A percentile compares a stretch with the other conserved stretches of the same genome.
These are phyloP conservation scores for Fulvia fulva DNA, from an alignment of 2,329 filamentous ascomycete genomes.

Conservation along the genomic window DNA sequence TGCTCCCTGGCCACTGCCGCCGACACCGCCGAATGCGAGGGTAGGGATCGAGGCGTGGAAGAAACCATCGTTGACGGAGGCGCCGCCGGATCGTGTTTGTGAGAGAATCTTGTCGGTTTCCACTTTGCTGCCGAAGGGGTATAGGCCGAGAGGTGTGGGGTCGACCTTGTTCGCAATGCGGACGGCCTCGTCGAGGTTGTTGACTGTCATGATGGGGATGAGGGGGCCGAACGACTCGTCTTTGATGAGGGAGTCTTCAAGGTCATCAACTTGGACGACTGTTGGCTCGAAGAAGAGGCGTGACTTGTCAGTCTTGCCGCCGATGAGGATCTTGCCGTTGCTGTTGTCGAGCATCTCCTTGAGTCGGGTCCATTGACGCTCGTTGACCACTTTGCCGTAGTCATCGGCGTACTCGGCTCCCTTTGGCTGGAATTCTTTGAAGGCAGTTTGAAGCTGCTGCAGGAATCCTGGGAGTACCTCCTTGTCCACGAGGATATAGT, in stretches of 20 bases:
- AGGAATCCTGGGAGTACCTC: slow-evolving; percentile 63
- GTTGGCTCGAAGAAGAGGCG: slow-evolving; percentile 88
- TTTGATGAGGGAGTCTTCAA: slow-evolving; percentile 71
- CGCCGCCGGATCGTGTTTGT: slow-evolving; percentile 50
- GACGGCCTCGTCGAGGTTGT: slow-evolving; percentile 81
- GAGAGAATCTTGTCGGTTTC: slow-evolving; percentile 65
- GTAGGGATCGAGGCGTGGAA: slow-evolving; percentile 68
- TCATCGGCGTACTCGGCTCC: slow-evolving; percentile 76
- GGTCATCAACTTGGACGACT: slow-evolving; percentile 73
- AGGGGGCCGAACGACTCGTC: slow-evolving; percentile 94
- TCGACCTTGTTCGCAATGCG: slow-evolving; percentile 74
- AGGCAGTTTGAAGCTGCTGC: slow-evolving; percentile 63
- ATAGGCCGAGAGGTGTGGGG: slow-evolving; percentile 77
- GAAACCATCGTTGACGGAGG: slow-evolving; percentile 55
- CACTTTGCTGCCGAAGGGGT: slow-evolving; percentile 75
- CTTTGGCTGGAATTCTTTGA: slow-evolving; percentile 76
- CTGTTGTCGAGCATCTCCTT: slow-evolving; percentile 87
- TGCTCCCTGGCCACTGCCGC: slow-evolving; percentile 68
- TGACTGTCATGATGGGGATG: slow-evolving; percentile 74
- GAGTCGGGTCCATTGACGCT: slow-evolving; percentile 71
- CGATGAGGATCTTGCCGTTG: slow-evolving; percentile 79
- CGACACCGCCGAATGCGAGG: slow-evolving; percentile 78
- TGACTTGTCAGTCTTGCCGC: slow-evolving; percentile 75
- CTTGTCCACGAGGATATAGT: slow-evolving; percentile 82
- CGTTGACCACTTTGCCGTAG: slow-evolving; percentile 76